Base-by-base conservation (phyloP, 2,329 filamentous ascomycete species). In the Botrytis paeoniae region DNA sequence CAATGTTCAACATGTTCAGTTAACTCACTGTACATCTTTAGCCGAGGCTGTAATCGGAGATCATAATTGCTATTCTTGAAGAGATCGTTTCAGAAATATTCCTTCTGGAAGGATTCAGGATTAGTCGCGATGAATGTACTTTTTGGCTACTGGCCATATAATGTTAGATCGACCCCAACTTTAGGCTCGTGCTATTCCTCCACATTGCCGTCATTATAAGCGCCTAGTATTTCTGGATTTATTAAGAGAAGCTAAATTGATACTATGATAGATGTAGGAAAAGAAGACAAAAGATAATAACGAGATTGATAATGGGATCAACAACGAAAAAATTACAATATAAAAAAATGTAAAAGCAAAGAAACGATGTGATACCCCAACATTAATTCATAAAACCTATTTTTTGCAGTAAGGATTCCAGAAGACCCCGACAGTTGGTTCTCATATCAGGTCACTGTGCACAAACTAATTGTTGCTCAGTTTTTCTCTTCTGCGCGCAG, bases 21-120 rank as follows among this genome's bases (percentile, higher is more conserved):
- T 29, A 18, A 18, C 14, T 29, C 14, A 57, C 14, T 57, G n/a
- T 57, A 18, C 14, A 18, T 22, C 18, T 41, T 39, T 29, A 29
- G 35, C 45, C 4, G 48, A 54, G 45, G 48, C 35, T 54, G 8
- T 12, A 48, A 68, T n/a, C 35, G 45, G 41, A 68, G 18, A 39
- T 41, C 45, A 54, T 6, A 45, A 22, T 32, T 54, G n/a, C 25
- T 41, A 68, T 57, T 57, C 35, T 68, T 41, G 18, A 57, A 68
- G 45, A 66, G 18, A 32, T 57, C 35, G 65, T 57, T 57, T 68
- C 65, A 68, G 48, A 41, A 68, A 41, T 16, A 37, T 41, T 68
- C 48, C 48, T 41, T 39, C 18, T 32, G 25, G 4, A 54, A 68
- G 65, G 65, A 57, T 57, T 57, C 12, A 18, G 35, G 35, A 41